phyloP scores from a whole-genome alignment of 2,329 filamentous ascomycete genomes.

The Fusarium tuaranense region DNA sequence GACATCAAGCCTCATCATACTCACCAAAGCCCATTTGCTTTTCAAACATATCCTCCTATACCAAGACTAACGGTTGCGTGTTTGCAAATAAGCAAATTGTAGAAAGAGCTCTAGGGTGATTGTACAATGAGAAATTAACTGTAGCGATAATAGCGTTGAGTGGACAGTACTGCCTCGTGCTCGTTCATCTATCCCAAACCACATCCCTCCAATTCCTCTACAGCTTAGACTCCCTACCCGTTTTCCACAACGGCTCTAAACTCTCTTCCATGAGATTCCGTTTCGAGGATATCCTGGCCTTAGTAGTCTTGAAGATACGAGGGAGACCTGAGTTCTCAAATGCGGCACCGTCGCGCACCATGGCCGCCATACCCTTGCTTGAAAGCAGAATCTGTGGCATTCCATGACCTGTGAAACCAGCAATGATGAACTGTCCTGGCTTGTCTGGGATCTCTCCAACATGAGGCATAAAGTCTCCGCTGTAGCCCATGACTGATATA shows the following conservation, averaged over 20 bases:
- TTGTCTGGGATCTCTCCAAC: conserved; percentile 53
- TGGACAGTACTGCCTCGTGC: not conserved
- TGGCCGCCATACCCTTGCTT: conserved; percentile 55
- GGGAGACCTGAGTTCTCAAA: conserved; percentile 55
- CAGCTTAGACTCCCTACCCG: not conserved
- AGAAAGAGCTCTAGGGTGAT: not conserved
- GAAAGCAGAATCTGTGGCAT: conserved; percentile 60
- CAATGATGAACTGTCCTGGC: conserved; percentile 55
- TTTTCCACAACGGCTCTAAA: not conserved
- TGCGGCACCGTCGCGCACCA: conserved; percentile 48
- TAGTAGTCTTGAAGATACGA: not conserved
- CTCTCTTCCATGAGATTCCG: not conserved
- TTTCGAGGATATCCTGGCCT: not conserved
- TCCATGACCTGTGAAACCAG: conserved; percentile 63
- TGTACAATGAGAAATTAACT: not conserved
- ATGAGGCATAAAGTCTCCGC: conserved; percentile 55
- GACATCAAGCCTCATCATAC: too few species aligned
- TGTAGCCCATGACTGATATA: conserved; percentile 53
- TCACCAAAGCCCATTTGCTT: too few species aligned
- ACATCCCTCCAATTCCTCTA: not conserved
- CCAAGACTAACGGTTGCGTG: not conserved
- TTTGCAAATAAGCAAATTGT: not conserved
- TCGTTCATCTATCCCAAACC: too few species aligned
- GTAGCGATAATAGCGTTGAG: not conserved
- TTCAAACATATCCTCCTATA: not conserved